Evolutionary conservation across 2,329 filamentous ascomycete species (phyloP).

Genomic region (Lachnellula suecica): DNA sequence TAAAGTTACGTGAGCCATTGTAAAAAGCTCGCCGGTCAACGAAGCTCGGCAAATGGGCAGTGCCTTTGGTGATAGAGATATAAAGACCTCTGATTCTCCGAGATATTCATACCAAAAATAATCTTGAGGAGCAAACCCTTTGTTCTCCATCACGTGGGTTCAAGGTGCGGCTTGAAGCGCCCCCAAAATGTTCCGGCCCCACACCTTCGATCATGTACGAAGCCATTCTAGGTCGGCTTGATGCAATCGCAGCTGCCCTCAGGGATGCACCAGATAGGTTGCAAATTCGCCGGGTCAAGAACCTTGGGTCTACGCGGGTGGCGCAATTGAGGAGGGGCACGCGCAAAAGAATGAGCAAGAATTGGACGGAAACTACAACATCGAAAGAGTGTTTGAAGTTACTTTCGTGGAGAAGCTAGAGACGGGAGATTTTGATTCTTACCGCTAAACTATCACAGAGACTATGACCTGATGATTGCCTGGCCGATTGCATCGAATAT

Average conservation of each 20-base stretch:
- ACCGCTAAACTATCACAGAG: not conserved
- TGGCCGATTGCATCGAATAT: not conserved
- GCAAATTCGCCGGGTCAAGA: slow-evolving; percentile 3
- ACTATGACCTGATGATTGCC: not conserved
- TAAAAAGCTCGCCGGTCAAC: not conserved
- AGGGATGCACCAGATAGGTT: not conserved
- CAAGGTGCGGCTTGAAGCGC: not conserved
- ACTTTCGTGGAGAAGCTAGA: not conserved
- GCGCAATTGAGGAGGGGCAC: not conserved
- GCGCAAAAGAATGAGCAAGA: no score
- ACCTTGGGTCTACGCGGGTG: slow-evolving; percentile 7
- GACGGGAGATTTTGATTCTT: not conserved
- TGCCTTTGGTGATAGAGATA: not conserved
- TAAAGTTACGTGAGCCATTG: not conserved
- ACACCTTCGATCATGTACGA: slow-evolving; percentile 10
- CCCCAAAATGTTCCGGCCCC: not conserved
- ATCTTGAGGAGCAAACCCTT: not conserved
- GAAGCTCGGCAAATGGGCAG: no score
- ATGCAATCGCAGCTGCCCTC: slow-evolving; percentile 6
- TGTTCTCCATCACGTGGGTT: slow-evolving; percentile 1
- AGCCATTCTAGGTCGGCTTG: slow-evolving; percentile 6
- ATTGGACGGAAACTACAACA: no score
- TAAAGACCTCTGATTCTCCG: not conserved
- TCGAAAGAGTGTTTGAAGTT: no score
- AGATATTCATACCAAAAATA: not conserved